Evolutionary conservation across 768 basidiomycete species (phyloP), one percentile per base, ranked within the genome.

Genomic region (Rhodosporidiobolus odoratus): DNA sequence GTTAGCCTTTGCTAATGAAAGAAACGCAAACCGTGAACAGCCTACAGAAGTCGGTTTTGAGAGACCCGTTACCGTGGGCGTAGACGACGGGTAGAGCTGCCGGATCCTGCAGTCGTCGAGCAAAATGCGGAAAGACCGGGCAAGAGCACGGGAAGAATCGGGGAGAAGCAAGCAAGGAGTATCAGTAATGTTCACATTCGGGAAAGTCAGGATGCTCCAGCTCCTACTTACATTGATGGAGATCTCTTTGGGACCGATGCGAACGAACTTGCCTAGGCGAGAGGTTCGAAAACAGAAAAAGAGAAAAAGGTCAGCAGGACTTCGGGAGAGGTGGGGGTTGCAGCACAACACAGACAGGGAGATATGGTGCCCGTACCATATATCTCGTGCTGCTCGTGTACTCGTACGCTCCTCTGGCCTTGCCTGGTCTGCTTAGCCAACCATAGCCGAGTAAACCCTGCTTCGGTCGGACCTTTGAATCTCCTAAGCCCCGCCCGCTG

Each of bases 11-110:
- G 48, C n/a, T n/a, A n/a, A 25, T 50, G 48, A 25, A 50, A 50
- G 9, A 21, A 37, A 21, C 25, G 25, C 19, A 48, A 35, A 37
- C 25, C 19, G 4, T 56, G 27, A 19, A 30, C 52, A 30, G 19
- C 52, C 25, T 87, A 77, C 89, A 90, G 78, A 90, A 91, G n/a
- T 84, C 77, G 23, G 87, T 85, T 76, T 92, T 92, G 66, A 88
- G 83, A 9, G 88, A 85, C n/a, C 91, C 91, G 66, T 87, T 91
- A 7, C 90, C 90, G 71, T 87, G 91, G 27, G 87, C 91, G 76
- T 92, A 92, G 21, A 94, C 83, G 66, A 86, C 77, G 47, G 82
- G 82, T 21, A 93, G 84, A 1, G 91, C 91, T 1, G 86, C 87
- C 0, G 91, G 90, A 75, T 90, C 86, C 52, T 17, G 88, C 85